Evolutionary conservation across 2,329 filamentous ascomycete species (phyloP), one percentile per base, ranked within the genome.

Genomic region (Rhynchosporium graminicola): DNA sequence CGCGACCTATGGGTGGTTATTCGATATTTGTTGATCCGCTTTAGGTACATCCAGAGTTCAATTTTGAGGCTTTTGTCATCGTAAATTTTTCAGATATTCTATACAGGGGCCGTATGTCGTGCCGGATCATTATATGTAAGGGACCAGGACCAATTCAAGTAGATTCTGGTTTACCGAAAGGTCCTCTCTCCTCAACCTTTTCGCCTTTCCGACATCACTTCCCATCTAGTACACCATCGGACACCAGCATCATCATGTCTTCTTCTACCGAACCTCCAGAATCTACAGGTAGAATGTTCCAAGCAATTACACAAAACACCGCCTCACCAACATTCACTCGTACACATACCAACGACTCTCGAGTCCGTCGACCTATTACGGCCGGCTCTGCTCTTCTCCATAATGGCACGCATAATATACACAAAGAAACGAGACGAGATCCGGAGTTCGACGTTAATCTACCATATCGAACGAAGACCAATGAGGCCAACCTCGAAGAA

Each of bases 381-480:
- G 48, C 63, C 46, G 54, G 56, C 9, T 65, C 62, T 13, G 31
- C 48, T 51, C 55, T 69, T 3, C 61, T 67, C 42, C 62, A 59
- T 12, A 66, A 63, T 7, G 60, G 43, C 45, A 60, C 65, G 7
- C 64, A 63, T 31, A 3, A 60, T 15, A 72, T 69, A 7, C 69
- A 66, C 29, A 72, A 72, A 63, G 69, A 71, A 52, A 54, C 61
- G 12, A 38, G 54, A 31, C 59, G 66, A 57, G 71, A 72, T 59
- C 71, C 71, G 15, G 55, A 68, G 3, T 65, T 73, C 12, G 81
- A 83, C 68, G 70, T 81, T 56, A 80, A 89, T 69, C 80, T 91
- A 0, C 88, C 88, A 2, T 85, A 86, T 70, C 84, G 87, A 66
- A 87, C 85, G 15, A 78, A 91, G 33, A 85, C 78, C 65, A 78